Conservation (phyloP, 768 basidiomycete genomes). For the Suillus decipiens region DNA sequence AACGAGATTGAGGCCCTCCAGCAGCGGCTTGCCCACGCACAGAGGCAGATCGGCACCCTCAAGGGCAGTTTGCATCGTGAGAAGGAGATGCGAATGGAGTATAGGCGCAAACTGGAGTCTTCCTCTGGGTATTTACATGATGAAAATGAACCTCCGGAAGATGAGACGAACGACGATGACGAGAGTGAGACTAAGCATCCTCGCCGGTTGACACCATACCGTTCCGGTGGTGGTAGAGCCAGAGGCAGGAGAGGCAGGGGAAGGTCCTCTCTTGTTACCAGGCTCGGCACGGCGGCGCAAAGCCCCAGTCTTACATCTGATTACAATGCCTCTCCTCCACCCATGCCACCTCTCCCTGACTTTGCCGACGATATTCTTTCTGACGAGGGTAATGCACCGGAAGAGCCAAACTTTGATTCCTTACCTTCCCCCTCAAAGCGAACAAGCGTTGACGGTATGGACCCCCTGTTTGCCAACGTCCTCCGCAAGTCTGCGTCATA, state of each 20-base stretch:
- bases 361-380: conserved; percentile 25
- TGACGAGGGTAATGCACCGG: conserved; percentile 27
- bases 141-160: conserved; percentile 40
- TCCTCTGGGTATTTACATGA: conserved; percentile 38
- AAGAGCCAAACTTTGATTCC: conserved; percentile 38
- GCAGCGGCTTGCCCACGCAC: conserved; percentile 81
- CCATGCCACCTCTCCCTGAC: conserved; percentile 36
- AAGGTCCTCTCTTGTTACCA: conserved; percentile 56
- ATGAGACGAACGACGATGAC: conserved; percentile 49
- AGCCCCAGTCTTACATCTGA: conserved; percentile 51
- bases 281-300: conserved; percentile 58
- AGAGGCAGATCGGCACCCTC: conserved; percentile 81
- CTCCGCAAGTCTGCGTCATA: conserved; percentile 56
- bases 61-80: conserved; percentile 79
- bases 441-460: conserved; percentile 83
- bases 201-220: conserved; percentile 56
- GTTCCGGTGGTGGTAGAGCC: conserved; percentile 43
- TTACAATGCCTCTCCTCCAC: conserved; percentile 37
- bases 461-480: conserved; percentile 80
- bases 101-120: conserved; percentile 53
- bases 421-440: conserved; percentile 55
- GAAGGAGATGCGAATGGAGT: conserved; percentile 78
- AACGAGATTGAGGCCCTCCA: conserved; percentile 83
- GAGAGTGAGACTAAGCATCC: conserved; percentile 40
- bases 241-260: conserved; percentile 56